Base-by-base conservation (phyloP, 148 eudicot species). In the Arctostaphylos glauca region DNA sequence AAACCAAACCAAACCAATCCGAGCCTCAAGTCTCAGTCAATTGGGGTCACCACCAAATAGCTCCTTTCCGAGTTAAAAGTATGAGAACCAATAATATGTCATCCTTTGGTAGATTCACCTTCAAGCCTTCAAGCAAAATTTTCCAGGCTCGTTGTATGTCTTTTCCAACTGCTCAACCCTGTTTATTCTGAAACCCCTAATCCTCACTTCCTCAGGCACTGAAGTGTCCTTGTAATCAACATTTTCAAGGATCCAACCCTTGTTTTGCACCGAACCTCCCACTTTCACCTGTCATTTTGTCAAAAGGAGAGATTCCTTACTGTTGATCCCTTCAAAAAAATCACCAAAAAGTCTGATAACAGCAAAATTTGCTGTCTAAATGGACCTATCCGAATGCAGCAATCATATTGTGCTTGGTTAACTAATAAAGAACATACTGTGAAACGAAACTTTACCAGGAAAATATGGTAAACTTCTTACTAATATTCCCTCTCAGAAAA, bases 131-230 rank as follows among this genome's bases (percentile, higher is more conserved):
- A 94, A 89, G 77, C 48, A 77, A 87, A 88, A 88, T 59, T 88
- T 92, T 18, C 98, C 97, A 25, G 98, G 93, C 81, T 96, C 89
- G 19, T 44, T 88, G 84, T 85, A 93, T 71, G 85, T 85, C 59
- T 85, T 92, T 82, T 96, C 97, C 89, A 94, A 86, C 86, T 96
- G 98, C 89, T 94, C 99, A 7, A 90, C 76, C 88, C 88, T 93
- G 82, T 92, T 94, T 67, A 96, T 83, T 83, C 85, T 91, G 86
- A 96, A 96, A 53, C 99, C 98, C 79, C 99, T 90, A 56, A 89
- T 96, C 78, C 99, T 89, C 64, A 91, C 84, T 90, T 96, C 98
- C 89, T 94, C 99, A 0, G 99, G 97, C 5, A 82, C 73, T 10
- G 92, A 84, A 60, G 88, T 85, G 71, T 96, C 94, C 74, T 88